Base-by-base conservation (phyloP, 2,329 filamentous ascomycete genomes). In the Nemania serpens region DNA sequence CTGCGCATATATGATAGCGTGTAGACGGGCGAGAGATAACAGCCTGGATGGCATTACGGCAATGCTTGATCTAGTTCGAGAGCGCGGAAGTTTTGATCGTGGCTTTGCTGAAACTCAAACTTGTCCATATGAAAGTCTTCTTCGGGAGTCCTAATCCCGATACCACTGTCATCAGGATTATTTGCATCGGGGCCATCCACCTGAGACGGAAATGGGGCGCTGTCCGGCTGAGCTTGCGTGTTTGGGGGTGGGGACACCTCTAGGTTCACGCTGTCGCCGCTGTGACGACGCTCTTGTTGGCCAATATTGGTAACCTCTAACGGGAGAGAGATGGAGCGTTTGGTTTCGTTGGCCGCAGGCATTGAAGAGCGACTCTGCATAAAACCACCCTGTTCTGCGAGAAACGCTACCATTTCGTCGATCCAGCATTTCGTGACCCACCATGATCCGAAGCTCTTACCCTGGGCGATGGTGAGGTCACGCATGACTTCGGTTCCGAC, bases 381-480 rank as follows among this genome's bases (percentile, higher is more conserved):
- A 72, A 97, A 97, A 0, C 94, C 94, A 52, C 93, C 94, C 69
- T 93, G 88, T 70, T 96, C 92, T 0, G 91, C 92, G 67, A 97
- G 81, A 83, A 96, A 97, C 59, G 90, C 84, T 51, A 93, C 87
- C 91, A 96, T 96, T 77, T 98, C 94, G 71, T 97, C 93, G 54
- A 97, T 85, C 82, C 94, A 98, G 59, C 94, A 93, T 74, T 97
- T 97, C 3, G 93, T 93, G 59, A 97, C 91, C 91, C 91, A 95
- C 92, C 92, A 96, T 5, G 90, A 88, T n/a, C 91, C 89, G 71
- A 94, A 96, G 71, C 90, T 93, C 71, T 88, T 87, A 17, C 89
- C 90, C 66, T 90, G 88, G 42, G 86, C 83, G 52, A 95, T 87
- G 0, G 91, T 95, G 59, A 96, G 84, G 69, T 96, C 92, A 56